Percentiles rank a stretch among this genome's conserved stretches.
Conservation (phyloP, 2,329 filamentous ascomycete genomes). For the Microsporum ferrugineum region DNA sequence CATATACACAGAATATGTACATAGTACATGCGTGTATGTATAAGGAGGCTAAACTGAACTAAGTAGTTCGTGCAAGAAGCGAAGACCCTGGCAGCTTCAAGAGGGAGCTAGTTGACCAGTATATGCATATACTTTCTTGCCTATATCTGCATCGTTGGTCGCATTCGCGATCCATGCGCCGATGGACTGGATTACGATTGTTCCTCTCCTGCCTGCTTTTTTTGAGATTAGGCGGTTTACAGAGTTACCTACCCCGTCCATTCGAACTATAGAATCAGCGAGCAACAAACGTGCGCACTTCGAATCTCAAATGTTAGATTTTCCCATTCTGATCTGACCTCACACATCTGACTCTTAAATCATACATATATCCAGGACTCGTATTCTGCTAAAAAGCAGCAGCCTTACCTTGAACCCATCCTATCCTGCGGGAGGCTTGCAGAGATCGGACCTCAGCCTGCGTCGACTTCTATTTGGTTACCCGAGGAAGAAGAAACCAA, state of each 20-base stretch:
- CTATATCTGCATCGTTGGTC: background rate
- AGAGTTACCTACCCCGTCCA: background rate
- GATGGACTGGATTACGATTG: constrained; percentile 3
- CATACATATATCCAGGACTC: background rate
- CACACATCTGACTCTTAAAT: background rate
- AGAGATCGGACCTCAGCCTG: constrained; percentile 1
- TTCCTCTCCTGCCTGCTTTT: background rate
- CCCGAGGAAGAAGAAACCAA: constrained; percentile 3
- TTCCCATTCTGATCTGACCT: background rate
- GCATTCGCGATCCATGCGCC: constrained; percentile 2
- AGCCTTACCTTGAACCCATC: background rate
- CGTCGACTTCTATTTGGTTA: constrained; percentile 2
- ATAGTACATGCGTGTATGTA: background rate
- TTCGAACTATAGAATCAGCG: background rate
- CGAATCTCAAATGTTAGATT: constrained; percentile 1
- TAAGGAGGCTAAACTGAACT: background rate
- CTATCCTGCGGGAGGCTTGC: constrained; percentile 1
- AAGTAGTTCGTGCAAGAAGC: background rate
- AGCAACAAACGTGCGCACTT: background rate
- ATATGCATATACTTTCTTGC: background rate
- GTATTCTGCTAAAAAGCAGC: background rate
- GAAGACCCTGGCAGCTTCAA: background rate
- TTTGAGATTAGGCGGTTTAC: background rate
- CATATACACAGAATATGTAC: background rate
- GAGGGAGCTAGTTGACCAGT: background rate